These are phyloP conservation scores for Scedosporium minutisporum DNA, from an alignment of 2,329 filamentous ascomycete genomes.

Conservation along the genomic window DNA sequence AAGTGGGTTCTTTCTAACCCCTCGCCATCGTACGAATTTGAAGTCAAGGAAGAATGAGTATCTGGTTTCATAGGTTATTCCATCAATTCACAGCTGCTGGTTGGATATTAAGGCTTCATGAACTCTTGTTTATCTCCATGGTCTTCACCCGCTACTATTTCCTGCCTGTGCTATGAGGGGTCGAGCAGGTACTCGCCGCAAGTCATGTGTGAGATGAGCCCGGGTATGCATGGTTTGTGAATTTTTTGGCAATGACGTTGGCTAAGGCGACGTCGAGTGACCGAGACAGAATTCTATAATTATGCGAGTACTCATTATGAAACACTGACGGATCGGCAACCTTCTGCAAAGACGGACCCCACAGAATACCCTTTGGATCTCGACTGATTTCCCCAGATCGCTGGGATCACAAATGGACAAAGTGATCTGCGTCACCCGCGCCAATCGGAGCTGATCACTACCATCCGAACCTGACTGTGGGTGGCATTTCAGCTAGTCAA, in stretches of 20 bases:
- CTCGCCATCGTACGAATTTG: constrained; percentile 16
- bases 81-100: neutral
- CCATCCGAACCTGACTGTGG: no score
- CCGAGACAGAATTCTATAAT: no score
- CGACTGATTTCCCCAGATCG: neutral
- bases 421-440: neutral
- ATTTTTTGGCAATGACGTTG: no score
- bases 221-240: no score
- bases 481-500: no score
- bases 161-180: no score
- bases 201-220: no score
- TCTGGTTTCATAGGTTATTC: neutral
- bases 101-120: neutral
- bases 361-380: neutral
- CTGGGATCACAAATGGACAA: neutral
- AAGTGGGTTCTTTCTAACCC: constrained; percentile 28
- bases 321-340: neutral
- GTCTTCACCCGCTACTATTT: no score
- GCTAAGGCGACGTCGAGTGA: no score
- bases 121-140: no score
- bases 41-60: constrained; percentile 6
- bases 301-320: neutral
- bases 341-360: neutral
- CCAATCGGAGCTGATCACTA: neutral
- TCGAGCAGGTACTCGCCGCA: no score